Base-by-base conservation (phyloP, 2,329 filamentous ascomycete genomes). In the Colletotrichum lentis region DNA sequence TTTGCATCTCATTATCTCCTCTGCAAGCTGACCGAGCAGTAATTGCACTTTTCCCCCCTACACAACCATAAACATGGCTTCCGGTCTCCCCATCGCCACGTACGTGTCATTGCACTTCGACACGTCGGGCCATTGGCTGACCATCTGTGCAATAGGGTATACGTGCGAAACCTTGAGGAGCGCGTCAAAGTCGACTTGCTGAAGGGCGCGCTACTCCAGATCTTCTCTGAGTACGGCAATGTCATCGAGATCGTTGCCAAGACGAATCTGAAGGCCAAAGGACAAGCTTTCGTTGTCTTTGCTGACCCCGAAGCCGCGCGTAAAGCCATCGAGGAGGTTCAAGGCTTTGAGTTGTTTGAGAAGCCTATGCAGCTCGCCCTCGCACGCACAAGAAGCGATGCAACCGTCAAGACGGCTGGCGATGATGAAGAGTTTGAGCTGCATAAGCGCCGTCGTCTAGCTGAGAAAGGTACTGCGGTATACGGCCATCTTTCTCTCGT, bases 281-380 rank as follows among this genome's bases (percentile, higher is more conserved):
- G 96, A 14, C 96, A 99, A 80, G 96, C 96, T 0, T 99, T 99
- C 77, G 82, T 99, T 57, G 94, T 98, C 53, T 98, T 94, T 77
- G 93, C 96, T 73, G 86, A 84, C 69, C 83, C 90, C n/a, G 91
- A 94, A 63, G 88, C 90, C n/a, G 94, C 94, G 3, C 83, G 86
- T 60, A 86, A 88, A 71, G 95, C 96, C 20, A 91, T 97, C 70
- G 92, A 97, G 59, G 93, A 97, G 73, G 85, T 96, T 70, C 91
- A 97, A 74, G 95, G 93, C 10, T 99, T 99, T 78, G 92, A 96
- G 73, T 82, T 99, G 5, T 97, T 97, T 74, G 93, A 92, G 57
- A 97, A 97, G 81, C 90, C 91, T 1, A 96, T 99, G 90, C 86
- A 90, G 69, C 80, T 97, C 41, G 90, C 93, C 18, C 90, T 93